Conservation (phyloP, 1,284 basidiomycete genomes). For the Cutaneotrichosporon curvatum region DNA sequence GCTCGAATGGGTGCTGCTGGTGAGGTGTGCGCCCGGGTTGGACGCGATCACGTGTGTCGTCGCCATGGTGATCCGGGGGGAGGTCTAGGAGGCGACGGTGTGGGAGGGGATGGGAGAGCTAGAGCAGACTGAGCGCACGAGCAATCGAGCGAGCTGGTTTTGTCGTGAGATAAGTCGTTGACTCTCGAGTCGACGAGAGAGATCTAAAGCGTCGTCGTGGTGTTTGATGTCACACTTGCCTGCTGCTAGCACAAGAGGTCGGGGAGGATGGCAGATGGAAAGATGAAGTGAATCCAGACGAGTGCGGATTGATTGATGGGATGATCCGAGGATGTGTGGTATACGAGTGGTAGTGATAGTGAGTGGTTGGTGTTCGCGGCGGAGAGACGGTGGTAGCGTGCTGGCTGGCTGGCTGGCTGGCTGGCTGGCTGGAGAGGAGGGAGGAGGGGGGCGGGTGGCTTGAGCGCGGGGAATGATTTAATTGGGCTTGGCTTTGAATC, state of each 20-base stretch:
- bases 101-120: not conserved
- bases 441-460: slow-evolving; percentile 1
- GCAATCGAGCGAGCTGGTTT: too few species aligned
- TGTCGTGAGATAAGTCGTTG: too few species aligned
- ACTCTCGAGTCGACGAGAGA: too few species aligned
- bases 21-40: slow-evolving; percentile 40
- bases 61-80: slow-evolving; percentile 29
- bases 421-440: not conserved
- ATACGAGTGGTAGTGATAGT: too few species aligned
- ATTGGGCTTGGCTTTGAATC: not conserved
- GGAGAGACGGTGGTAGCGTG: not conserved
- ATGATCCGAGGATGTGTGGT: too few species aligned
- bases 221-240: too few species aligned
- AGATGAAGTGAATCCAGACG: too few species aligned
- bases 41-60: slow-evolving; percentile 47
- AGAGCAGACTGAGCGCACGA: not conserved
- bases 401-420: slow-evolving; percentile 1
- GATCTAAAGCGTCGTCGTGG: too few species aligned
- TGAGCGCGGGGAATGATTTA: slow-evolving; percentile 2
- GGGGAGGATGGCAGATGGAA: too few species aligned
- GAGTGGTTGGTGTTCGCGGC: too few species aligned
- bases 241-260: too few species aligned
- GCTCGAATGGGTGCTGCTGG: slow-evolving; percentile 35
- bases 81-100: slow-evolving; percentile 1
- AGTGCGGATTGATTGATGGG: too few species aligned